Base-by-base conservation (phyloP, 495 filamentous ascomycete genomes). In the Chaetomium tenue region DNA sequence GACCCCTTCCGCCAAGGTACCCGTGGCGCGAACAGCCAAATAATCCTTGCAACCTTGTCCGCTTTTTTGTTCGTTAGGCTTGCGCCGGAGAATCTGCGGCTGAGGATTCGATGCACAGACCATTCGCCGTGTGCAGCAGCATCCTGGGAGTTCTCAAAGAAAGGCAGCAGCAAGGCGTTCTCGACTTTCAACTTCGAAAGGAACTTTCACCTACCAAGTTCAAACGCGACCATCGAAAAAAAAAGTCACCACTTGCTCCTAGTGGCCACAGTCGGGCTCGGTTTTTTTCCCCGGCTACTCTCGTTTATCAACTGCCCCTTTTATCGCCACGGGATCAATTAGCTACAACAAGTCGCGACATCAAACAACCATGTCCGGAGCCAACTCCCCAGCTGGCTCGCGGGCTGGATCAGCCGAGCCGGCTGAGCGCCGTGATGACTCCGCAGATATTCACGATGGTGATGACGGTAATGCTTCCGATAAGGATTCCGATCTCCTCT, bases 401-500 rank as follows among this genome's bases (percentile, higher is more conserved):
- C 60, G n/a, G 25, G 61, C 54, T 44, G 54, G 44, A n/a, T 67
- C 61, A 22, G 42, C 56, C 20, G 58, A 52, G 77, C 71, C 37
- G 75, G 73, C 7, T 70, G 70, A 63, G 6, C 33, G 26, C 22
- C 60, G 28, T 0, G 51, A 72, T 23, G 50, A 5, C 23, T 23
- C 73, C 20, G 68, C 66, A 39, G 65, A 71, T 0, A 65, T 68
- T 50, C 63, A 68, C 22, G 77, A 81, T 51, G 65, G 76, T 5
- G 70, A 72, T n/a, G 74, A 75, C 47, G 69, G 77, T 16, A 71
- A 71, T 55, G 75, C 72, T n/a, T 89, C 88, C 0, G 91, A 93
- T 68, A 85, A 89, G 65, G 91, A 93, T 39, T 91, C 90, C 13
- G 80, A 82, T n/a, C 85, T 90, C 59, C 85, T 96, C 18, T 97